A percentile compares a stretch with the other conserved stretches of the same genome.
Evolutionary conservation across 495 filamentous ascomycete species (phyloP).

Genomic region (Hypoxylon crocopeplum): DNA sequence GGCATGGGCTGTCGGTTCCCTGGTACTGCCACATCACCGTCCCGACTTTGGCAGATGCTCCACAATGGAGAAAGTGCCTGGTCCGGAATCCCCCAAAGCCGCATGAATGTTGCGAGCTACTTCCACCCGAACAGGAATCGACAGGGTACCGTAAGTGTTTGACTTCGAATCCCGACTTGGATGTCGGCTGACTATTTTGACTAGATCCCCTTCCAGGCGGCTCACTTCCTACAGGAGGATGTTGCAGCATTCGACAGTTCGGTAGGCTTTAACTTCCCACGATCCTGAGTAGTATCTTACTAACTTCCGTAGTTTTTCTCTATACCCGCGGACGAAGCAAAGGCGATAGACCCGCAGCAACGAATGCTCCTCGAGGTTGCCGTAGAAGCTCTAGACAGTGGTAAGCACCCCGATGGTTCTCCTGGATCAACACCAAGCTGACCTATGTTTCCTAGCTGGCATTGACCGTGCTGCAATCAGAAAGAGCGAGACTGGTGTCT

Average conservation of each 20-base stretch:
- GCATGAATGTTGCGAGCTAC: conserved; percentile 69
- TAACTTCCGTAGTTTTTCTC: conserved; percentile 25
- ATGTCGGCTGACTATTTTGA: not conserved
- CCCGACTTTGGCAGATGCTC: conserved; percentile 61
- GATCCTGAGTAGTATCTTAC: not conserved
- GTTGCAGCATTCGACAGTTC: conserved; percentile 49
- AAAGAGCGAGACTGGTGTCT: conserved; percentile 42
- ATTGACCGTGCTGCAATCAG: conserved; percentile 38
- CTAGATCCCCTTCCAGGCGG: conserved; percentile 62
- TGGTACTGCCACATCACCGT: conserved; percentile 54
- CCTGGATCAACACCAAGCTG: conserved; percentile 20
- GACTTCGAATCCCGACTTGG: not conserved
- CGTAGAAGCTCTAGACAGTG: conserved; percentile 53
- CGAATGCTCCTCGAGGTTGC: conserved; percentile 51
- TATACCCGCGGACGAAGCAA: conserved; percentile 40
- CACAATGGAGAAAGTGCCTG: conserved; percentile 62
- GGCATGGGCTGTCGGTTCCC: conserved; percentile 61
- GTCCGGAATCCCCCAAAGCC: conserved; percentile 65
- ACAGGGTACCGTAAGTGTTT: conserved; percentile 19
- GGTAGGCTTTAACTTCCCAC: conserved; percentile 2
- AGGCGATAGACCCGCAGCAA: conserved; percentile 47
- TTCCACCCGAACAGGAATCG: conserved; percentile 64
- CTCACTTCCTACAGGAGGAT: conserved; percentile 71
- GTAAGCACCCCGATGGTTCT: conserved; percentile 26
- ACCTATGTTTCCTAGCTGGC: conserved; percentile 31